Conservation (phyloP, 2,329 filamentous ascomycete species). For the Hypomyces rosellus region DNA sequence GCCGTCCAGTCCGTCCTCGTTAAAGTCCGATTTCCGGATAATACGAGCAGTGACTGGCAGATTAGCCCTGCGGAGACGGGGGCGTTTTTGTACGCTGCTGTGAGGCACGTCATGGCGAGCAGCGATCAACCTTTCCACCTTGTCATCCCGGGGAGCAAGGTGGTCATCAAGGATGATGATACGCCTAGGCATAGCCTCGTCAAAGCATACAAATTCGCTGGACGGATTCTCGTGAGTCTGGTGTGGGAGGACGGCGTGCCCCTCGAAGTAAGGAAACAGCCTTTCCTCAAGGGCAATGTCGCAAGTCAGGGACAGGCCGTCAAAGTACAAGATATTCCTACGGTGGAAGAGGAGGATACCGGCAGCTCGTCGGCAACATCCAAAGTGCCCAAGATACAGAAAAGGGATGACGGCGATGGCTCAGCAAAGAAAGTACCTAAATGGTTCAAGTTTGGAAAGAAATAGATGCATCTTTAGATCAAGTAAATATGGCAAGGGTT, state of each 20-base stretch:
- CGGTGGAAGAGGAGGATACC: constrained; percentile 32
- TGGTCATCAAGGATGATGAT: constrained; percentile 40
- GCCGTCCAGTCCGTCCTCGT: constrained; percentile 64
- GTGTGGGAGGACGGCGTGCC: constrained; percentile 63
- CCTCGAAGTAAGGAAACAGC: constrained; percentile 44
- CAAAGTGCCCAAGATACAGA: constrained; percentile 26
- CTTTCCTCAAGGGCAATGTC: constrained; percentile 53
- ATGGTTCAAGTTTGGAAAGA: constrained; percentile 70
- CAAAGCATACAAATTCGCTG: constrained; percentile 61
- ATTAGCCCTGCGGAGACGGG: constrained; percentile 65
- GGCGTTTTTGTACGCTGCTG: constrained; percentile 65
- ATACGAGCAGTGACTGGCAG: constrained; percentile 67
- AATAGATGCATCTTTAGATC: constrained; percentile 34
- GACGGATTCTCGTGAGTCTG: constrained; percentile 68
- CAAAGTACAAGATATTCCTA: constrained; percentile 53
- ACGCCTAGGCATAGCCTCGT: constrained; percentile 56
- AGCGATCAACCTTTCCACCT: constrained; percentile 65
- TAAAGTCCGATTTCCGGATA: constrained; percentile 83
- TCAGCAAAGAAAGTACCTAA: constrained; percentile 53
- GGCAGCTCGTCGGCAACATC: constrained; percentile 16
- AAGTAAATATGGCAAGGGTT: not conserved
- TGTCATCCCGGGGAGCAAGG: constrained; percentile 52
- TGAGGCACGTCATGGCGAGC: constrained; percentile 63
- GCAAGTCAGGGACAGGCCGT: constrained; percentile 60
- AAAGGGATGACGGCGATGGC: constrained; percentile 32